Conservation (phyloP, 2,329 filamentous ascomycete genomes). For the Drechslerella dactyloides region DNA sequence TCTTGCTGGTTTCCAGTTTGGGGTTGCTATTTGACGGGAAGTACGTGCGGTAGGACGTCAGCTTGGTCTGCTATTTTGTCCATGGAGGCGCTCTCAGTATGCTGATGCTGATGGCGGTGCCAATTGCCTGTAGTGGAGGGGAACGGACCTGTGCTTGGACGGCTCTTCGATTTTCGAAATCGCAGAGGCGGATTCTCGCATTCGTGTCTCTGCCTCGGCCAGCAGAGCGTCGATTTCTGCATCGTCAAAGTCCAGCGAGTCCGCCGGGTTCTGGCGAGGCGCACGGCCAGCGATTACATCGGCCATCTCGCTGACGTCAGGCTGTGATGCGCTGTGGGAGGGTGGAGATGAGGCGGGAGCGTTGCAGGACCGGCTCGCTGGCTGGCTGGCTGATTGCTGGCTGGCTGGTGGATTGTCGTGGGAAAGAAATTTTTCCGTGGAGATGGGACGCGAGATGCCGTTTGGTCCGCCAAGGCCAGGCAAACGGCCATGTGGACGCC, state of each 20-base stretch:
- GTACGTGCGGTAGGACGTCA: slow-evolving; percentile 2
- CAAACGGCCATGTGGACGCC: slow-evolving; percentile 11
- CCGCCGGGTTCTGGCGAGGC: slow-evolving; percentile 36
- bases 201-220: slow-evolving; percentile 58
- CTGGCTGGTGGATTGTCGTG: slow-evolving; percentile 19
- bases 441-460: slow-evolving; percentile 2
- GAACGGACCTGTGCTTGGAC: slow-evolving; percentile 41
- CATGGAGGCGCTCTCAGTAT: slow-evolving; percentile 9
- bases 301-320: slow-evolving; percentile 44
- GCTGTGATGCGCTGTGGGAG: slow-evolving; percentile 20
- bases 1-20: slow-evolving; percentile 34
- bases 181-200: slow-evolving; percentile 54
- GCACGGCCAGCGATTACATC: slow-evolving; percentile 32
- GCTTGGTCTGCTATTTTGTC: slow-evolving; percentile 3
- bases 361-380: slow-evolving; percentile 11
- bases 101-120: too few species aligned
- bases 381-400: not conserved
- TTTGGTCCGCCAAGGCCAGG: slow-evolving; percentile 15
- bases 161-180: not conserved
- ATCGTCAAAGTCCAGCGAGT: slow-evolving; percentile 55
- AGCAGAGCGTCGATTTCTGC: slow-evolving; percentile 59
- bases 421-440: slow-evolving; percentile 7
- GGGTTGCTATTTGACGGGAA: slow-evolving; percentile 15
- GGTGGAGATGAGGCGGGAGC: slow-evolving; percentile 20
- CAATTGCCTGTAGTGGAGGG: slow-evolving; percentile 7